These are phyloP conservation scores for Populus hybrid DNA, from an alignment of 441 rosid species.

Conservation along the genomic window DNA sequence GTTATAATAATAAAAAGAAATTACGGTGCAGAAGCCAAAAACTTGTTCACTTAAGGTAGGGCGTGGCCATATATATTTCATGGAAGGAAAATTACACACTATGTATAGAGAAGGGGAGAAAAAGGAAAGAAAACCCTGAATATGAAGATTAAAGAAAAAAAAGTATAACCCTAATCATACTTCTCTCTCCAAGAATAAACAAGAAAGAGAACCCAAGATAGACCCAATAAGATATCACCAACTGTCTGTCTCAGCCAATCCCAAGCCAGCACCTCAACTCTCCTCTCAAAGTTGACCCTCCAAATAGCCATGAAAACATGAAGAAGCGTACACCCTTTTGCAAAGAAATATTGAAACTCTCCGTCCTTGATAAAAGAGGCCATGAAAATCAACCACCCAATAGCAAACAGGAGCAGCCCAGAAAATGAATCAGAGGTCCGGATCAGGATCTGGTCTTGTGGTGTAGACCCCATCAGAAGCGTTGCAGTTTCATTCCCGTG, in stretches of 20 bases:
- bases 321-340: slow-evolving; percentile 58
- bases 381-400: slow-evolving; percentile 65
- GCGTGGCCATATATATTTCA: not conserved
- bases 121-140: not conserved
- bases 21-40: not conserved
- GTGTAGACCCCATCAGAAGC: slow-evolving; percentile 55
- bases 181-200: slow-evolving; percentile 75
- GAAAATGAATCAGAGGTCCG: slow-evolving; percentile 69
- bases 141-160: not conserved
- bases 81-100: not conserved
- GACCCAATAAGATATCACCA: slow-evolving; percentile 53
- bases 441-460: slow-evolving; percentile 66
- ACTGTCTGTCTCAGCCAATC: slow-evolving; percentile 59
- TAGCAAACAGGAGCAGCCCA: slow-evolving; percentile 55
- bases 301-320: slow-evolving; percentile 57
- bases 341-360: slow-evolving; percentile 60
- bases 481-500: slow-evolving; percentile 56
- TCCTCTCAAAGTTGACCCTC: slow-evolving; percentile 55
- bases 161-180: slow-evolving; percentile 38
- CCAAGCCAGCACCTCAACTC: slow-evolving; percentile 64
- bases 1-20: not conserved
- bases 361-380: slow-evolving; percentile 53
- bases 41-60: not conserved
- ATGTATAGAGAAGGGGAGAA: not conserved
- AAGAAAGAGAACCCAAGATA: slow-evolving; percentile 66